Percentiles rank a stretch among this genome's conserved stretches.
Evolutionary conservation across 441 rosid species (phyloP).

Genomic region (Croton laevigatus): DNA sequence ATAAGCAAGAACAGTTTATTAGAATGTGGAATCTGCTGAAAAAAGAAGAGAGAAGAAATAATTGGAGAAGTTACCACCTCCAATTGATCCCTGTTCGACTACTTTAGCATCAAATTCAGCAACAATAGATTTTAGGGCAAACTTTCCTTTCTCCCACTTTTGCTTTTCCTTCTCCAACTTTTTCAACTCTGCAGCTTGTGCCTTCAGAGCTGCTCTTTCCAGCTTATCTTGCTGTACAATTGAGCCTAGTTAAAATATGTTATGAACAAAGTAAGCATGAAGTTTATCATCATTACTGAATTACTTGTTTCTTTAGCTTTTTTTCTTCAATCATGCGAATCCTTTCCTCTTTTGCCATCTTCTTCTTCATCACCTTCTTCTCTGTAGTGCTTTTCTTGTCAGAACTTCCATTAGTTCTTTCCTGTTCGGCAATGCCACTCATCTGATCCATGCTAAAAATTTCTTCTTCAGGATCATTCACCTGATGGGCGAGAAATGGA

Average conservation of each 20-base stretch:
- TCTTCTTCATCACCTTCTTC: slow-evolving; percentile 45
- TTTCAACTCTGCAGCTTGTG: slow-evolving; percentile 78
- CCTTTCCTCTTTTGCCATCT: slow-evolving; percentile 55
- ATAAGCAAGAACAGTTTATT: slow-evolving; percentile 25
- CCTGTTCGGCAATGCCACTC: slow-evolving; percentile 26
- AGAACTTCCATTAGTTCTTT: slow-evolving; percentile 23
- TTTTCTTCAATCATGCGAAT: slow-evolving; percentile 62
- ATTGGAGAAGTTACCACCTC: slow-evolving; percentile 46
- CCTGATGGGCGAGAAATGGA: slow-evolving; percentile 31
- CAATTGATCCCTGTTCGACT: slow-evolving; percentile 72
- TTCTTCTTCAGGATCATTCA: slow-evolving; percentile 46
- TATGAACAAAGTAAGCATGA: slow-evolving; percentile 14
- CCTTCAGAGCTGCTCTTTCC: slow-evolving; percentile 76
- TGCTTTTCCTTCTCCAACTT: slow-evolving; percentile 71
- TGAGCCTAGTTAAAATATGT: slow-evolving; percentile 24
- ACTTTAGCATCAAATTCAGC: slow-evolving; percentile 79
- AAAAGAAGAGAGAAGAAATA: slow-evolving; percentile 16
- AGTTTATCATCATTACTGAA: slow-evolving; percentile 10
- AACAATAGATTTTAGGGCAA: slow-evolving; percentile 79
- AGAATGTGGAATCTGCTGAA: slow-evolving; percentile 16
- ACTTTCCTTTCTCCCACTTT: slow-evolving; percentile 93
- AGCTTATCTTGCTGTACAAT: slow-evolving; percentile 73
- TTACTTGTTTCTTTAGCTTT: slow-evolving; percentile 74
- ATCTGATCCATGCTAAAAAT: slow-evolving; percentile 43
- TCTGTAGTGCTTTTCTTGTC: slow-evolving; percentile 29